Evolutionary conservation across 441 rosid genomes (phyloP).

Genomic region (Theobroma grandiflorum): DNA sequence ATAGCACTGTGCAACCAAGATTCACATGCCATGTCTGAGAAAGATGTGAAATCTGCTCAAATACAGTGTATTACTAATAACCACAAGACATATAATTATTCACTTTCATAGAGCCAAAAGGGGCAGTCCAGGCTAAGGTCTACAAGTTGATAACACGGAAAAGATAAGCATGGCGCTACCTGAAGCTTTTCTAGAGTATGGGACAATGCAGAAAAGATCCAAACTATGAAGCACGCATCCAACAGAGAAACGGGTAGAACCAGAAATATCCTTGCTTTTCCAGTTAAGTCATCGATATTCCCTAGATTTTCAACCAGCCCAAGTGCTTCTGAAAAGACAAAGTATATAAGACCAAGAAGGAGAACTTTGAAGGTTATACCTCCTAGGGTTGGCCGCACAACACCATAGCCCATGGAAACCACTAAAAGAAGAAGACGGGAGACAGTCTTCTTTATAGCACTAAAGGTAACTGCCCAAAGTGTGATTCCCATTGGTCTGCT

Average conservation of each 20-base stretch:
- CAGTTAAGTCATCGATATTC: constrained; percentile 83
- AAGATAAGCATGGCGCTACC: constrained; percentile 45
- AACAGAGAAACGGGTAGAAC: constrained; percentile 80
- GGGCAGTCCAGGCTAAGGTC: neutral
- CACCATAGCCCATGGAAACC: constrained; percentile 93
- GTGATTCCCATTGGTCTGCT: constrained; percentile 89
- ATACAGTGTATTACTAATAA: neutral
- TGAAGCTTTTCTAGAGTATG: constrained; percentile 93
- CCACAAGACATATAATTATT: neutral
- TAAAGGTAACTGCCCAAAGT: constrained; percentile 85
- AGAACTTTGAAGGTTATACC: constrained; percentile 77
- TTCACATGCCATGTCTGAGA: neutral
- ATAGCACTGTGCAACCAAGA: neutral
- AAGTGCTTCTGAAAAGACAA: constrained; percentile 78
- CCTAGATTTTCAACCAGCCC: constrained; percentile 85
- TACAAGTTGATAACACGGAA: neutral
- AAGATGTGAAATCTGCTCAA: neutral
- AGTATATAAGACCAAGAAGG: constrained; percentile 76
- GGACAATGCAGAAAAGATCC: constrained; percentile 93
- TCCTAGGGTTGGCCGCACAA: constrained; percentile 93
- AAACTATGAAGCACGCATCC: constrained; percentile 83
- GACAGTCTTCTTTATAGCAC: constrained; percentile 81
- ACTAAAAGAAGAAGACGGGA: constrained; percentile 90
- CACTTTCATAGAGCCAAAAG: neutral
- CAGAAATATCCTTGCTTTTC: constrained; percentile 70